Percentiles rank a stretch among this genome's conserved stretches.
Conservation (phyloP, 2,329 filamentous ascomycete species). For the Fusarium fujikuroi region DNA sequence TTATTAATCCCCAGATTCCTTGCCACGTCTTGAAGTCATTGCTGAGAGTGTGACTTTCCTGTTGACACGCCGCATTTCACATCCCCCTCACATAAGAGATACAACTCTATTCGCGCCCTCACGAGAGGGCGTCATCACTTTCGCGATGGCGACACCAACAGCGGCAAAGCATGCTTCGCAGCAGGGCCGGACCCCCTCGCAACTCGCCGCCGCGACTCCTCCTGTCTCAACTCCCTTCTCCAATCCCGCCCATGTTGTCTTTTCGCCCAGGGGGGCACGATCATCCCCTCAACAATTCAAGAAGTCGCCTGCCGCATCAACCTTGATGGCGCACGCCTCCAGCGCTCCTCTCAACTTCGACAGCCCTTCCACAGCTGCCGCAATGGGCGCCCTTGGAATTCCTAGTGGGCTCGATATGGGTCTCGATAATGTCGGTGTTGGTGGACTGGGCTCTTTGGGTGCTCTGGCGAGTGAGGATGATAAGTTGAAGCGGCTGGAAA, state of each 20-base stretch:
- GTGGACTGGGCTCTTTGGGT: conserved; percentile 56
- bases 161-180: conserved; percentile 60
- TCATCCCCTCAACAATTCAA: conserved; percentile 74
- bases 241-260: conserved; percentile 64
- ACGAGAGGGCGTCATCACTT: conserved; percentile 23
- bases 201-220: conserved; percentile 67
- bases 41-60: background rate
- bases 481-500: conserved; percentile 63
- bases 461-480: conserved; percentile 63
- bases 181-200: conserved; percentile 60
- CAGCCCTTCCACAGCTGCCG: conserved; percentile 71
- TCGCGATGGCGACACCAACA: conserved; percentile 61
- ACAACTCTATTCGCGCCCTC: conserved; percentile 14
- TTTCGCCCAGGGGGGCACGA: conserved; percentile 67
- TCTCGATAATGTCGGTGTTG: conserved; percentile 62
- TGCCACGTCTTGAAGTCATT: background rate
- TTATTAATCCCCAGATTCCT: background rate
- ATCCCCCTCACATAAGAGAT: background rate
- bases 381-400: conserved; percentile 67
- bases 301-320: conserved; percentile 69
- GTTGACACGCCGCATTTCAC: background rate
- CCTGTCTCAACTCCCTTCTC: conserved; percentile 76
- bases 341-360: conserved; percentile 67
- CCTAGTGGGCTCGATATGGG: conserved; percentile 61
- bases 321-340: conserved; percentile 58